Base-by-base conservation (phyloP, 2,329 filamentous ascomycete genomes). In the Fusarium marasasianum region DNA sequence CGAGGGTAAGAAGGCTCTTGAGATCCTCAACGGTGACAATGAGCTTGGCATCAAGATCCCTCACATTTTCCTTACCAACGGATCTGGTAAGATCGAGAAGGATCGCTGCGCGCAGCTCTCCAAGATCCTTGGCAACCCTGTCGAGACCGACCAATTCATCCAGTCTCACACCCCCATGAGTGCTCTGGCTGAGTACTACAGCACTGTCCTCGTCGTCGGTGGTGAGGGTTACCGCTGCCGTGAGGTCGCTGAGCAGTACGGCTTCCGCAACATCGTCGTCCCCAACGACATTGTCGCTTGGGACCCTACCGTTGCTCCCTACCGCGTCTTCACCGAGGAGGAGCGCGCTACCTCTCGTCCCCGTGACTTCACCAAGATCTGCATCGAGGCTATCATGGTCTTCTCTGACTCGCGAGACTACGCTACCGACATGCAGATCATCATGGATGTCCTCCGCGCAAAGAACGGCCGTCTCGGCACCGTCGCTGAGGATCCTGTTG, bases 331-430 rank as follows among this genome's bases (percentile, higher is more conserved):
- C 83, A 91, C 59, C 2, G 79, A 83, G 7, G 82, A 85, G 40
- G 92, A 94, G 83, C 89, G 90, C 54, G 88, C 87, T 8, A 88
- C 91, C 29, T 92, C 92, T 47, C 88, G 88, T 54, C 92, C 92
- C 20, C 89, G 91, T 44, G 92, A 94, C 84, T 94, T 94, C 84
- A 87, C 86, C 80, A 90, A 93, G 84, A 87, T 95, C 60, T 94
- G 93, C 77, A 92, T 98, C 74, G 94, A 96, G 78, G 94, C 94
- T 15, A 89, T 98, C 40, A 92, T 98, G 80, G 93, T 97, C 20
- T 97, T 95, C 86, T 96, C 96, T 80, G 95, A 98, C 82, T 94
- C 95, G 6, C 90, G 95, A 66, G 95, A 98, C 85, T 98, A 95
- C 94, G 94, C 93, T 2, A 88, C 97, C 22, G 95, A 97, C 81